These are phyloP conservation scores for Ogataea pignaliae DNA, from an alignment of 805 yeast genomes.

Conservation along the genomic window DNA sequence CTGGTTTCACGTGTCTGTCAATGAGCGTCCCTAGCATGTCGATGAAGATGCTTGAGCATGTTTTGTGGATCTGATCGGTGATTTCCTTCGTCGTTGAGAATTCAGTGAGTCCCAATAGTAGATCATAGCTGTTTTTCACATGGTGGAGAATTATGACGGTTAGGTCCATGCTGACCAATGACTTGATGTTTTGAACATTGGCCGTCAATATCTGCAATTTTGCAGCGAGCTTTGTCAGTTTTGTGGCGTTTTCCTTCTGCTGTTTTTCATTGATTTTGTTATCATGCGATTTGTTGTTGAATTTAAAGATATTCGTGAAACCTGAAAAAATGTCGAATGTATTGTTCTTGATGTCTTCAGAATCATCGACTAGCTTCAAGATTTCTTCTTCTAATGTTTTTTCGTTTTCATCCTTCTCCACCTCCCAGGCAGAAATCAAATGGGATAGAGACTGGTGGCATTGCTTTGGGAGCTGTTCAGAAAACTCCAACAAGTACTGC, in stretches of 20 bases:
- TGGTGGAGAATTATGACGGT: slow-evolving; percentile 66
- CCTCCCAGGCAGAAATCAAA: slow-evolving; percentile 38
- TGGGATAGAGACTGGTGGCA: slow-evolving; percentile 25
- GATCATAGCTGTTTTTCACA: slow-evolving; percentile 59
- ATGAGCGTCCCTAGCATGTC: slow-evolving; percentile 61
- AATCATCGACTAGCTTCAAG: slow-evolving; percentile 28
- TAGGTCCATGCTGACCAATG: slow-evolving; percentile 75
- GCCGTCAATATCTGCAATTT: slow-evolving; percentile 71
- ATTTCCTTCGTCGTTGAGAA: slow-evolving; percentile 28
- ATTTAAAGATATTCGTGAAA: slow-evolving; percentile 58
- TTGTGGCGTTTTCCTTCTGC: slow-evolving; percentile 21
- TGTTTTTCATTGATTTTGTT: slow-evolving; percentile 24
- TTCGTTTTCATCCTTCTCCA: slow-evolving; percentile 32
- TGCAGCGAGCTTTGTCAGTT: slow-evolving; percentile 67
- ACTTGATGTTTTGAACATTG: slow-evolving; percentile 70
- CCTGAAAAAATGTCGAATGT: slow-evolving; percentile 52
- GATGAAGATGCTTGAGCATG: slow-evolving; percentile 60
- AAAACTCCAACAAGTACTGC: slow-evolving; percentile 30
- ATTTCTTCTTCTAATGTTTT: slow-evolving; percentile 36
- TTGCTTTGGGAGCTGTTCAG: slow-evolving; percentile 30
- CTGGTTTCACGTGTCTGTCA: slow-evolving; percentile 71
- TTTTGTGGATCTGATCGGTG: slow-evolving; percentile 29
- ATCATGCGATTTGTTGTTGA: slow-evolving; percentile 21
- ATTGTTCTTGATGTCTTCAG: slow-evolving; percentile 28
- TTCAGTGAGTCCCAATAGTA: slow-evolving; percentile 45